Conservation (phyloP, 495 filamentous ascomycete species). For the Entonaema liquescens region DNA sequence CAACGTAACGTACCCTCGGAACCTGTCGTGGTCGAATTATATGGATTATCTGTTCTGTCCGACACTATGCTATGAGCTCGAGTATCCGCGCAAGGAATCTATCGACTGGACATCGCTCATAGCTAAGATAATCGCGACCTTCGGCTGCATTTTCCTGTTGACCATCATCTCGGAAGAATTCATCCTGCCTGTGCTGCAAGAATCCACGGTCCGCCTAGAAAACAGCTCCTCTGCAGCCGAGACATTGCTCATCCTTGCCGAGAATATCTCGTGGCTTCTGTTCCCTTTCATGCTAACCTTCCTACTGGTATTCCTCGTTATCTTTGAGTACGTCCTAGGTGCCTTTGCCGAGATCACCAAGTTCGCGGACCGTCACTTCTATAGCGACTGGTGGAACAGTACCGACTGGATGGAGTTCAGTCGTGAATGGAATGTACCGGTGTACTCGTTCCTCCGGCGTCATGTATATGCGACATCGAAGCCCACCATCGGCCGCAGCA, state of each 20-base stretch:
- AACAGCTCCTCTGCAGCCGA: slow-evolving; percentile 66
- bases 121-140: slow-evolving; percentile 87
- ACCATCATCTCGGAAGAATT: slow-evolving; percentile 94
- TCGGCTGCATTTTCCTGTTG: slow-evolving; percentile 95
- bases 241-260: slow-evolving; percentile 78
- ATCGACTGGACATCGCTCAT: slow-evolving; percentile 84
- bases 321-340: slow-evolving; percentile 96
- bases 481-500: slow-evolving; percentile 74
- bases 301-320: slow-evolving; percentile 92
- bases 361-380: slow-evolving; percentile 95
- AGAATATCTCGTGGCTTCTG: slow-evolving; percentile 91
- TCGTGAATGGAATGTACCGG: slow-evolving; percentile 96
- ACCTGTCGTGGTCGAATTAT: slow-evolving; percentile 84
- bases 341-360: slow-evolving; percentile 94
- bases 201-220: slow-evolving; percentile 75
- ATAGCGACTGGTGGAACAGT: slow-evolving; percentile 95
- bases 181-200: slow-evolving; percentile 86
- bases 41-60: slow-evolving; percentile 90
- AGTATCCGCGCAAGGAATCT: slow-evolving; percentile 82
- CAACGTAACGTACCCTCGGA: slow-evolving; percentile 87
- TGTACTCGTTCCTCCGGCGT: slow-evolving; percentile 95
- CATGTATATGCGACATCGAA: slow-evolving; percentile 90
- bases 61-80: slow-evolving; percentile 96
- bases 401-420: slow-evolving; percentile 95
- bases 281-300: slow-evolving; percentile 99